Percentiles rank a stretch among this genome's conserved stretches.
Evolutionary conservation across 192 early-diverging fungal genomes (phyloP).

Genomic region (Coemansia sp.): DNA sequence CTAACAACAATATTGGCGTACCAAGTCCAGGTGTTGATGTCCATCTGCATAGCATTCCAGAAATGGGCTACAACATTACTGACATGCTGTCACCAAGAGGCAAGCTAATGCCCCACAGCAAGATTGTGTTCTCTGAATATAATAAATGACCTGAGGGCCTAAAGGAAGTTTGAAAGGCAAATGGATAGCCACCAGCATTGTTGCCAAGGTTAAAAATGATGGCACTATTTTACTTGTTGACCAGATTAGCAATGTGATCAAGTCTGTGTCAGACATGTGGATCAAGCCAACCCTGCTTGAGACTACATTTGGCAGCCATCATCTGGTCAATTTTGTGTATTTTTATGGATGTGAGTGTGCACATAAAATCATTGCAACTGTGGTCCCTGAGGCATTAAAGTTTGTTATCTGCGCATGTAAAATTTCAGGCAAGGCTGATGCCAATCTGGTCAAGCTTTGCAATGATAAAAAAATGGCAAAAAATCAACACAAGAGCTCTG

Average conservation of each 20-base stretch:
- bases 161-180: conserved; percentile 64
- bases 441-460: neutral
- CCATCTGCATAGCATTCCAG: conserved; percentile 78
- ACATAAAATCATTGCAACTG: conserved; percentile 48
- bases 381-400: conserved; percentile 42
- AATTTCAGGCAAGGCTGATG: neutral
- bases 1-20: conserved; percentile 49
- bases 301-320: conserved; percentile 43
- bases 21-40: conserved; percentile 64
- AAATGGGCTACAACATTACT: conserved; percentile 73
- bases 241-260: conserved; percentile 71
- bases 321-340: conserved; percentile 53
- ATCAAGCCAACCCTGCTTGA: conserved; percentile 89
- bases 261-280: conserved; percentile 78
- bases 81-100: conserved; percentile 76
- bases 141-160: conserved; percentile 72
- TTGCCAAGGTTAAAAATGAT: conserved; percentile 61
- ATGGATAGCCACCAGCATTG: conserved; percentile 78
- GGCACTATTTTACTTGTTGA: conserved; percentile 74
- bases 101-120: conserved; percentile 76
- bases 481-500: neutral
- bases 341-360: conserved; percentile 57
- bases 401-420: conserved; percentile 44
- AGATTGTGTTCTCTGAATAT: conserved; percentile 67
- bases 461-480: neutral